A percentile compares a stretch with the other conserved stretches of the same genome.
Conservation (phyloP, 352 stramenopile genomes). For the Blastocystis sp. region DNA sequence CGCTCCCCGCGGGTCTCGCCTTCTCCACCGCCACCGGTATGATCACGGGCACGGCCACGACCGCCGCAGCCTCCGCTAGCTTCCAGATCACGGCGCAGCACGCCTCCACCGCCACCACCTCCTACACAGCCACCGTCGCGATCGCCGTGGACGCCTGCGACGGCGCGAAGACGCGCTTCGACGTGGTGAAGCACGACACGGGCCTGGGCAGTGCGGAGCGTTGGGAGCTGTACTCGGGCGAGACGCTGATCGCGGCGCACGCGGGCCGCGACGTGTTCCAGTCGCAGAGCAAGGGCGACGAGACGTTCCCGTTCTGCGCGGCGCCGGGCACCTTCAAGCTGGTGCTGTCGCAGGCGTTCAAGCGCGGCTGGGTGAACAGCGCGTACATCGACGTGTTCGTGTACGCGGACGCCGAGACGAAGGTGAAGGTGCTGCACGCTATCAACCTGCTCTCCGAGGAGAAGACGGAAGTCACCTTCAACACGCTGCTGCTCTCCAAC, state of each 20-base stretch:
- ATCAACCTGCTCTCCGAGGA: not conserved
- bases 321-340: constrained; percentile 22
- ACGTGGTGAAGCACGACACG: constrained; percentile 19
- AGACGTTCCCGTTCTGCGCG: constrained; percentile 47
- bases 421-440: constrained; percentile 12
- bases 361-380: constrained; percentile 7
- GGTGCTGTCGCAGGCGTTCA: constrained; percentile 18
- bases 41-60: constrained; percentile 18
- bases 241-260: constrained; percentile 6
- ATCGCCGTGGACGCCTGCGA: constrained; percentile 5
- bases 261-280: constrained; percentile 6
- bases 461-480: constrained; percentile 2
- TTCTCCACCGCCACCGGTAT: constrained; percentile 24
- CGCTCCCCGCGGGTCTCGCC: constrained; percentile 42
- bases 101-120: constrained; percentile 1
- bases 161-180: not conserved
- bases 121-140: constrained; percentile 12
- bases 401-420: constrained; percentile 16
- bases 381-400: constrained; percentile 32
- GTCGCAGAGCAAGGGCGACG: not conserved
- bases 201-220: not conserved
- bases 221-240: constrained; percentile 25
- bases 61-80: not conserved
- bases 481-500: constrained; percentile 2
- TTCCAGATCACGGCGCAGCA: not conserved